A percentile compares a stretch with the other conserved stretches of the same genome.
These are phyloP conservation scores for Kuraishia piskuri DNA, from an alignment of 805 yeast species.

Conservation along the genomic window DNA sequence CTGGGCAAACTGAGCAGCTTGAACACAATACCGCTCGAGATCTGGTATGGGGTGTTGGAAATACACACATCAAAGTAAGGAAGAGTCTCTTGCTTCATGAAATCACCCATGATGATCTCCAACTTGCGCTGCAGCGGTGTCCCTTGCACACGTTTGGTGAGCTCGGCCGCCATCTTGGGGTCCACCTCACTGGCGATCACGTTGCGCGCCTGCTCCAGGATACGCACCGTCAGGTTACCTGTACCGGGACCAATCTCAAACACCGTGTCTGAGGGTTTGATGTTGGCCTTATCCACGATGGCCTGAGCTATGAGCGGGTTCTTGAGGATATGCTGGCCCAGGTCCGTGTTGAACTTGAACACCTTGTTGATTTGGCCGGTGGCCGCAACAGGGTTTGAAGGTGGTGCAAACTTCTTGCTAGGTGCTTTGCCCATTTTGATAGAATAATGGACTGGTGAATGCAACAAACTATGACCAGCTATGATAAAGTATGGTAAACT, in stretches of 20 bases:
- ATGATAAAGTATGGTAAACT: too few species aligned
- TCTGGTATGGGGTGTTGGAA: constrained; percentile 96
- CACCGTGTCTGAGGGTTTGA: constrained; percentile 87
- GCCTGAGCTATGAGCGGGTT: constrained; percentile 97
- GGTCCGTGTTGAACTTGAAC: constrained; percentile 92
- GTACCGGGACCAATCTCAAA: constrained; percentile 99
- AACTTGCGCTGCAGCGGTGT: constrained; percentile 89
- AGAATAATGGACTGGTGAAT: too few species aligned
- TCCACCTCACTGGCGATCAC: constrained; percentile 98
- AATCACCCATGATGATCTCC: constrained; percentile 90
- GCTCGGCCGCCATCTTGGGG: constrained; percentile 99
- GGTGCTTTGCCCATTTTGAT: constrained; percentile 50
- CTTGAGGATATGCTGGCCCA: constrained; percentile 95
- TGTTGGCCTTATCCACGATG: constrained; percentile 91
- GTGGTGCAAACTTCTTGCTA: constrained; percentile 50
- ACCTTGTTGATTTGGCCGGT: constrained; percentile 72
- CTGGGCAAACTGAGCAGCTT: constrained; percentile 82
- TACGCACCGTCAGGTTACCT: constrained; percentile 91
- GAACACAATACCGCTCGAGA: constrained; percentile 93
- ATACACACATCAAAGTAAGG: constrained; percentile 96
- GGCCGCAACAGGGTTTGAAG: constrained; percentile 50
- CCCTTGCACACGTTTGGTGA: constrained; percentile 95
- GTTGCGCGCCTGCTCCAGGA: constrained; percentile 83
- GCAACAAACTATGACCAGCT: too few species aligned
- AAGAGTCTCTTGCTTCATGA: constrained; percentile 79